These are phyloP conservation scores for Holtermannia corniformis DNA, from an alignment of 768 basidiomycete genomes.

Conservation along the genomic window DNA sequence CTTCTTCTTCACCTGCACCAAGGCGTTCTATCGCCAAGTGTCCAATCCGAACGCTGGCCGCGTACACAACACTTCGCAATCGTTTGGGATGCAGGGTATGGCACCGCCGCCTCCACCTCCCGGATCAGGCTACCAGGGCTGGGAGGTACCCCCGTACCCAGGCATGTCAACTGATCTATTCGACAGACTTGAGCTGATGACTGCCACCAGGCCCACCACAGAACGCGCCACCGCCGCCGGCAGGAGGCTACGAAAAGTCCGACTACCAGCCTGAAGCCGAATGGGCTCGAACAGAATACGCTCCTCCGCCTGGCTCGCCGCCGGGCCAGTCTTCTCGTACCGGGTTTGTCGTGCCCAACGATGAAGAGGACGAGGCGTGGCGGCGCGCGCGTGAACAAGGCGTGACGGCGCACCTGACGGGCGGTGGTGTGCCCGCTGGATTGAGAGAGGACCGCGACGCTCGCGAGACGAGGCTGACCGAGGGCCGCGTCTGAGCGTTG, in stretches of 20 bases:
- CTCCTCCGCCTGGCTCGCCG: constrained; percentile 8
- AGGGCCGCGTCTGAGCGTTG: neutral
- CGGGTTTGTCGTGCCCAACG: constrained; percentile 21
- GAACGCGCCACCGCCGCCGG: neutral
- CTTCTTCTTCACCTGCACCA: constrained; percentile 59
- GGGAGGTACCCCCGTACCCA: constrained; percentile 40
- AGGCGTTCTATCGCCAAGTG: constrained; percentile 64
- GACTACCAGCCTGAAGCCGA: constrained; percentile 32
- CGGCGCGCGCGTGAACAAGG: constrained; percentile 30
- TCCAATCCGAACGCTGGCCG: constrained; percentile 55
- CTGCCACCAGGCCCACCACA: constrained; percentile 37
- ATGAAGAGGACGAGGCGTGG: constrained; percentile 41
- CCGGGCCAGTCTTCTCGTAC: neutral
- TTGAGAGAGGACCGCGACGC: neutral
- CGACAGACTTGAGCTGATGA: too few relatives aligned
- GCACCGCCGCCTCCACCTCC: constrained; percentile 16
- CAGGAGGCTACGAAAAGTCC: constrained; percentile 22
- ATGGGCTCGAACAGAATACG: constrained; percentile 22
- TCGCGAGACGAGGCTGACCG: neutral
- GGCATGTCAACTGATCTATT: too few relatives aligned
- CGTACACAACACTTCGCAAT: constrained; percentile 13
- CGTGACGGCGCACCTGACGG: constrained; percentile 33
- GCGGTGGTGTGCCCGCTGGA: neutral
- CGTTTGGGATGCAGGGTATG: constrained; percentile 17
- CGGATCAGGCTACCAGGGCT: constrained; percentile 14